A percentile compares a stretch with the other conserved stretches of the same genome.
Conservation (phyloP, 257 asterid genomes). For the Sherardia arvensis region DNA sequence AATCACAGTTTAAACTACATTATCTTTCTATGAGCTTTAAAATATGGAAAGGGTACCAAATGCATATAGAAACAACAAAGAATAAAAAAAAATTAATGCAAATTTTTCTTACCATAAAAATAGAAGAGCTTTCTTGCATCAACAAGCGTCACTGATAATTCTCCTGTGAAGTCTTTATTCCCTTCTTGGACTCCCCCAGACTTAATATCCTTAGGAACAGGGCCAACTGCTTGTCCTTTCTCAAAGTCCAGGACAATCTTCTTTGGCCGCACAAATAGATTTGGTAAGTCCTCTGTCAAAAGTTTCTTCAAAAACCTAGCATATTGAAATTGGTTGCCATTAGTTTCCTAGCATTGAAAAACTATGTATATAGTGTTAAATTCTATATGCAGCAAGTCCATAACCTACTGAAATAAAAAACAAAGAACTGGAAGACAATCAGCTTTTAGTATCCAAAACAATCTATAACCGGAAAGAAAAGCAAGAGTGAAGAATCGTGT, state of each 20-base stretch:
- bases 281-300: constrained; percentile 90
- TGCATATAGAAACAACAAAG: not conserved
- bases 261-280: constrained; percentile 90
- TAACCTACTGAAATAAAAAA: not conserved
- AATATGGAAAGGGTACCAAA: not conserved
- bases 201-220: constrained; percentile 31
- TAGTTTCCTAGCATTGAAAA: not conserved
- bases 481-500: not conserved
- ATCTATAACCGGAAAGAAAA: not conserved
- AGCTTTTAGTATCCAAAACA: not conserved
- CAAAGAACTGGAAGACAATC: not conserved
- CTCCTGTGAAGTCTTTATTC: constrained; percentile 71
- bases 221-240: constrained; percentile 70
- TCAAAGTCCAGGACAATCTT: constrained; percentile 88
- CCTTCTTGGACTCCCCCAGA: constrained; percentile 78
- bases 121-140: constrained; percentile 84
- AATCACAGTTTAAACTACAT: not conserved
- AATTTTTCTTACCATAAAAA: constrained; percentile 50
- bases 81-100: constrained; percentile 5
- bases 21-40: not conserved
- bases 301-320: constrained; percentile 87
- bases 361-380: not conserved
- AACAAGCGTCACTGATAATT: constrained; percentile 86
- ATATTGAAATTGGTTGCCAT: not conserved
- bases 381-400: not conserved